Evolutionary conservation across 768 basidiomycete species (phyloP), one percentile per base, ranked within the genome.

Genomic region (Suillus ampliporus): DNA sequence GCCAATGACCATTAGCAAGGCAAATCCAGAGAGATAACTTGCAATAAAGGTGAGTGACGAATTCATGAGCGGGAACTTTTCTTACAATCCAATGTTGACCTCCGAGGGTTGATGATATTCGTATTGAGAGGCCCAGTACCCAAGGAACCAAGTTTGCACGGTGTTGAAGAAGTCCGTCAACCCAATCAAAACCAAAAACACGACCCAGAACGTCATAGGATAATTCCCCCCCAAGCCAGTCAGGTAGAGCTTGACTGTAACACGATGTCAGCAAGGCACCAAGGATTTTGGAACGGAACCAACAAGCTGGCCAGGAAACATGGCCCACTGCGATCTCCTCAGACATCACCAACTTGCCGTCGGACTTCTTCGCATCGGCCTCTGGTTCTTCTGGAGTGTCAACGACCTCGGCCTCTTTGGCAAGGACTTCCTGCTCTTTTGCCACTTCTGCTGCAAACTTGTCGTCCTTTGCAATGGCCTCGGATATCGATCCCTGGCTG

Each of bases 281-380:
- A 10, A 47, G 9, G 14, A 54, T 17, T 40, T 1, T 5, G 35
- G 15, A 50, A 3, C n/a, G 10, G 38, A 50, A 74, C 77, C 62
- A 71, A 74, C 80, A 65, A 46, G 84, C 76, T 41, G 76, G 61
- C 82, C 83, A 85, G 51, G 83, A 82, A 34, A 90, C 82, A 62
- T 84, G 85, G 0, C 89, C 88, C 57, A 82, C 79, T 7, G 78
- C 82, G 50, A 89, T 80, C 68, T 91, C 89, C 69, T 91, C 89
- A 0, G 82, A 83, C 8, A 87, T 73, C 51, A 89, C 82, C n/a
- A 90, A 78, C 68, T 89, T 88, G 3, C 87, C 87, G 51, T 80
- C 80, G 14, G 61, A 54, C 51, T 72, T 69, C 9, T 61, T 52
- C 2, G 52, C 59, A 1, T 53, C 66, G 7, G 64, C 65, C 2